Conservation (phyloP, 305 asterid species). For the Rubia tinctorum region DNA sequence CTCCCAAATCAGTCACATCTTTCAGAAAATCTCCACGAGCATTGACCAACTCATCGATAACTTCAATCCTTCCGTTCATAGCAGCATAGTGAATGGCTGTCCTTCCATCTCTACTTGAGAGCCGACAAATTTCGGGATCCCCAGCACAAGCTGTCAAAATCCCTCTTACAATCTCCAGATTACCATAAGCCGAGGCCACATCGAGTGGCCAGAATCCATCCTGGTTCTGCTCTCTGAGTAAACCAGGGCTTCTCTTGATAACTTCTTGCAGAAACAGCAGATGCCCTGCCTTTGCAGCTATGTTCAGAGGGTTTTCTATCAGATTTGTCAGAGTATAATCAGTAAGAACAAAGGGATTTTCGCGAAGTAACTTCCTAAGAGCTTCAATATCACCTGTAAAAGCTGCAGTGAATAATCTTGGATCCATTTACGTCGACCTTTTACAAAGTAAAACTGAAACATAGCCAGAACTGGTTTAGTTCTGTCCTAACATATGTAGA, state of each 20-base stretch:
- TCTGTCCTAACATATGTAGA: neutral
- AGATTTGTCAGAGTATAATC: conserved; percentile 17
- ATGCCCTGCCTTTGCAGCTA: neutral
- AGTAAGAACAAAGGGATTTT: conserved; percentile 24
- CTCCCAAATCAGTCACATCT: neutral
- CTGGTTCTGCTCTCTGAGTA: neutral
- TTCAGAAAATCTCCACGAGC: neutral
- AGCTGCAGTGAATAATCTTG: conserved; percentile 21
- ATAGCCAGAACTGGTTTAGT: neutral
- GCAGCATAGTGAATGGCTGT: conserved; percentile 1
- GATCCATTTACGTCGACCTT: neutral
- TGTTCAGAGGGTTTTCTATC: conserved; percentile 4
- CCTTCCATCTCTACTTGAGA: neutral
- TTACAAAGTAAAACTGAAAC: neutral
- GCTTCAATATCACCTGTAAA: conserved; percentile 19
- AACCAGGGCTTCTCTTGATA: conserved; percentile 2
- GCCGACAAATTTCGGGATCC: neutral
- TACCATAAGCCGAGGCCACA: neutral
- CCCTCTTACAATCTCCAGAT: neutral
- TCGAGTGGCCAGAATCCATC: neutral
- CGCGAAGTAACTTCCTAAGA: conserved; percentile 13
- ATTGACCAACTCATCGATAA: neutral
- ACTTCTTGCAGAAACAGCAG: conserved; percentile 16
- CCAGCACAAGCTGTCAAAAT: neutral
- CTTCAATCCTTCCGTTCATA: neutral